phyloP scores from a whole-genome alignment of 1,284 basidiomycete genomes.

The Fomes fomentarius region DNA sequence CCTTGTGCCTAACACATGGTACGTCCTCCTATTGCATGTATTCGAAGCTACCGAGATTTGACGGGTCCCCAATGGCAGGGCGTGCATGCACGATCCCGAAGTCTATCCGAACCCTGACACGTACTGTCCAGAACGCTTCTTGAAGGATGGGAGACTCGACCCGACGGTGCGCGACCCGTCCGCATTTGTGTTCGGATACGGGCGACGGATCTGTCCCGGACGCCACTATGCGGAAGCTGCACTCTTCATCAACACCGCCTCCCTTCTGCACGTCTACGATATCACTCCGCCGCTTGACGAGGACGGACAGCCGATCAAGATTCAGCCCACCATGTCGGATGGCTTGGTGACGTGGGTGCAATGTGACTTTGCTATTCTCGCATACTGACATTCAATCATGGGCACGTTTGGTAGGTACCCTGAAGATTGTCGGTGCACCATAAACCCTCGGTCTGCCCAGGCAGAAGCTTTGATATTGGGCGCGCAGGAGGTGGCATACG shows the following conservation, averaged over 20 bases:
- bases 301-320: background rate
- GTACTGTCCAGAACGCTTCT: constrained; percentile 23
- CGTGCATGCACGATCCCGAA: constrained; percentile 22
- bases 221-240: constrained; percentile 4
- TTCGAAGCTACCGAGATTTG: background rate
- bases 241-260: constrained; percentile 10
- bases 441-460: constrained; percentile 1
- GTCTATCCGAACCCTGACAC: constrained; percentile 16
- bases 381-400: too few species aligned
- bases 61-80: constrained; percentile 9
- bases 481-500: too few species aligned
- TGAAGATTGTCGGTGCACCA: constrained; percentile 4
- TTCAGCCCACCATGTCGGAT: background rate
- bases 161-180: constrained; percentile 9
- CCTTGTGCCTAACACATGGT: constrained; percentile 26
- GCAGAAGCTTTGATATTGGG: constrained; percentile 1
- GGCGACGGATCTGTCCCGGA: constrained; percentile 20
- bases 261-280: constrained; percentile 5
- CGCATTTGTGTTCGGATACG: constrained; percentile 25
- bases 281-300: constrained; percentile 3
- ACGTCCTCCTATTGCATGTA: background rate
- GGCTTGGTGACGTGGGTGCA: constrained; percentile 2
- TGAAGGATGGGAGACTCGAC: constrained; percentile 15
- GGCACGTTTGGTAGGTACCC: background rate
- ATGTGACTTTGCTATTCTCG: background rate